A percentile compares a stretch with the other conserved stretches of the same genome.
phyloP scores from a whole-genome alignment of 768 basidiomycete genomes.

The Plicaturopsis crispa region DNA sequence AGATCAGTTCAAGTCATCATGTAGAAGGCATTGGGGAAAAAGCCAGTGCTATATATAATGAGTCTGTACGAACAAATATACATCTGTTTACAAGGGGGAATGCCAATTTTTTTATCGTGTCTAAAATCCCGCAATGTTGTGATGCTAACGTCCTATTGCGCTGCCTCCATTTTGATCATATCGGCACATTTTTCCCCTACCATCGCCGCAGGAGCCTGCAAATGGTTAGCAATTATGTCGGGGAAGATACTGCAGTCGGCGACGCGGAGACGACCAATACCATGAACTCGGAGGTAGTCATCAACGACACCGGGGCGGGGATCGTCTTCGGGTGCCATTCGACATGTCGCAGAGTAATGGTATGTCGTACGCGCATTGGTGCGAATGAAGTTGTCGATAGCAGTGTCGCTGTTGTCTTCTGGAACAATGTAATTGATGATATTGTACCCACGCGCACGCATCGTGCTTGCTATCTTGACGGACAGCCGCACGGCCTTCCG shows the following conservation, averaged over 20 bases:
- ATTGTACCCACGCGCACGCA: constrained; percentile 16
- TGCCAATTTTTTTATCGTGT: too few species aligned
- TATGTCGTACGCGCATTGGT: constrained; percentile 18
- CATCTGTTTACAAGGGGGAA: too few species aligned
- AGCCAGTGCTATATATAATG: too few species aligned
- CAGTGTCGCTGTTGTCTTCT: constrained; percentile 16
- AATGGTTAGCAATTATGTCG: constrained; percentile 20
- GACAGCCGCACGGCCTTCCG: constrained; percentile 17
- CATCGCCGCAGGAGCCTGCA: constrained; percentile 23
- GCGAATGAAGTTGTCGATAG: constrained; percentile 22
- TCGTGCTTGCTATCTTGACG: constrained; percentile 13
- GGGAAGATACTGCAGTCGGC: constrained; percentile 27
- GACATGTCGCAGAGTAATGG: constrained; percentile 28
- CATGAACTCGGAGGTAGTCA: constrained; percentile 36
- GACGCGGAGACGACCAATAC: constrained; percentile 32
- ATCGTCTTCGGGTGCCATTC: constrained; percentile 12
- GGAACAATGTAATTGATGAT: constrained; percentile 19
- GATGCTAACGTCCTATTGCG: too few species aligned
- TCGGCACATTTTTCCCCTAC: constrained; percentile 33
- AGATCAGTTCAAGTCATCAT: too few species aligned
- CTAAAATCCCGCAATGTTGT: too few species aligned
- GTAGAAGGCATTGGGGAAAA: too few species aligned
- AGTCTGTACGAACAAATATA: too few species aligned
- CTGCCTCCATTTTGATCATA: constrained; percentile 18
- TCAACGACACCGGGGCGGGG: constrained; percentile 34